Base-by-base conservation (phyloP, 2,329 filamentous ascomycete genomes). In the Aureobasidium melanogenum region DNA sequence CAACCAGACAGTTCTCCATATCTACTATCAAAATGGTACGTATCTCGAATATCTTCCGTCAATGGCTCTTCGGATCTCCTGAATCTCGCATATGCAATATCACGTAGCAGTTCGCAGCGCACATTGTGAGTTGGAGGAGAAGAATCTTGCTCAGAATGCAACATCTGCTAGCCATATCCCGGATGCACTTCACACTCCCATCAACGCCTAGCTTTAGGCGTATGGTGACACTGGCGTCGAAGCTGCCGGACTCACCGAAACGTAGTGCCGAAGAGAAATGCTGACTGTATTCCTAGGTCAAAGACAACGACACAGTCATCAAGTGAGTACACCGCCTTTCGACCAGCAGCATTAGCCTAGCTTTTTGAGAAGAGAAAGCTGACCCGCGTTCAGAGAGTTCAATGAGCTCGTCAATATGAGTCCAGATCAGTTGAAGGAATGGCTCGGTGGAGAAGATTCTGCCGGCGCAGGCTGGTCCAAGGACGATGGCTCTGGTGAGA, bases 361-460 rank as follows among this genome's bases (percentile, higher is more conserved):
- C 15, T n/a, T 8, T 15, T 7, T 15, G 14, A 10, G 10, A 8
- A n/a, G 3, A 44, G 5, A 56, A 32, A 15, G 19, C 55, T 60
- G 12, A 46, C 36, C 64, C 41, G 28, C 39, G 52, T 32, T 64
- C 32, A 79, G 80, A 54, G 84, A 88, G 69, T 88, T 87, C 76
- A 86, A 87, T 64, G 77, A 82, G 41, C 72, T 86, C 50, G 83
- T 88, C 70, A 88, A 88, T 71, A 87, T 88, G 84, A 80, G 77
- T 12, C 75, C 83, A 1, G 70, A 76, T 1, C 84, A 87, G 64
- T 77, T 88, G 17, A 78, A 84, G 66, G 75, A 79, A 26, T 88
- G 85, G 85, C 78, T 88, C 26, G 77, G 82, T 64, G 77, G 79
- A 7, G 77, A 81, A n/a, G 78, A 83, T 34, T 87, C 83, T 10